Evolutionary conservation across 208 protist species (phyloP).

Genomic region (Wallacemonas sp.): DNA sequence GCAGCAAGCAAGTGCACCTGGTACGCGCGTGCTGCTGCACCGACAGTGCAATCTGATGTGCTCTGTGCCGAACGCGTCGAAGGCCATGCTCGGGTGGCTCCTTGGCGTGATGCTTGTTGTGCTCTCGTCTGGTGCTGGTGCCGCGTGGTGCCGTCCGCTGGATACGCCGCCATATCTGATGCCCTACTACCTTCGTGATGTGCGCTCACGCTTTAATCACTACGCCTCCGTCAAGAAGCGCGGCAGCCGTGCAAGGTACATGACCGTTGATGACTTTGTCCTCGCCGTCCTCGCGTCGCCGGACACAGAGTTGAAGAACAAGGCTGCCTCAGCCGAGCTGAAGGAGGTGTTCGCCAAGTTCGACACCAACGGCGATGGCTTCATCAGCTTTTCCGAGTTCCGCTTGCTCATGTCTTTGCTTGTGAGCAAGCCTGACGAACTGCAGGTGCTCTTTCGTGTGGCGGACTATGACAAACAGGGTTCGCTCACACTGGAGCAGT

Average conservation of each 20-base stretch:
- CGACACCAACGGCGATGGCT: conserved; percentile 79
- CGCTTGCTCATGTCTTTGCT: conserved; percentile 79
- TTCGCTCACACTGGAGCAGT: conserved; percentile 57
- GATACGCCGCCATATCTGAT: conserved; percentile 87
- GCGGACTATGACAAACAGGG: conserved; percentile 54
- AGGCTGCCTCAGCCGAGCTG: conserved; percentile 28
- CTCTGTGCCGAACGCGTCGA: background rate
- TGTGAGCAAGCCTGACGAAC: conserved; percentile 45
- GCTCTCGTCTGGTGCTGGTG: conserved; percentile 11
- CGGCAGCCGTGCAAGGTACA: conserved; percentile 56
- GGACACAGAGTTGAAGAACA: conserved; percentile 23
- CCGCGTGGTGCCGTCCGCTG: conserved; percentile 55
- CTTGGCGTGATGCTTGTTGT: conserved; percentile 17
- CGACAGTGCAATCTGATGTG: background rate
- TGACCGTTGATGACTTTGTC: conserved; percentile 89
- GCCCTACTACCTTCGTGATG: conserved; percentile 85
- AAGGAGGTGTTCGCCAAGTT: conserved; percentile 55
- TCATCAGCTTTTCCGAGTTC: conserved; percentile 81
- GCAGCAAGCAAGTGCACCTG: background rate
- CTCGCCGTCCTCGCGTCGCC: conserved; percentile 59
- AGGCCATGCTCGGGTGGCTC: conserved; percentile 12
- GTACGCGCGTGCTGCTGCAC: background rate
- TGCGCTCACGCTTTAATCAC: conserved; percentile 77
- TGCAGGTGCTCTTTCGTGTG: conserved; percentile 63
- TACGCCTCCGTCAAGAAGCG: conserved; percentile 75